Base-by-base conservation (phyloP, 352 stramenopile species). In the Pythium folliculosum region DNA sequence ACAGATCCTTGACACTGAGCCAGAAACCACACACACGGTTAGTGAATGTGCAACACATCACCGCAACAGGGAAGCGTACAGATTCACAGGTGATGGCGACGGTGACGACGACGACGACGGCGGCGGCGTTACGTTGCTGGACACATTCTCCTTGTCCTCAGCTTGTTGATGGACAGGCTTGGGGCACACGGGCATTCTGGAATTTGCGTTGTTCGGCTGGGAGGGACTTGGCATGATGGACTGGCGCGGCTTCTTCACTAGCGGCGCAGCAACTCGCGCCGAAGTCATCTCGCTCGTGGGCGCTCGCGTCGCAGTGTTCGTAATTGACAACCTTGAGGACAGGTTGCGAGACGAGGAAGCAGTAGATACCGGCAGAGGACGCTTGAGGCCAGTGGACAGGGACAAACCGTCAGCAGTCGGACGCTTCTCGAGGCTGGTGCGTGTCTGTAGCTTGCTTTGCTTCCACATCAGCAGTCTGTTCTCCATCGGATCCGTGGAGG, bases 1-100 rank as follows among this genome's bases (percentile, higher is more conserved):
- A 71, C 22, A 69, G 38, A 16, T 86, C 72, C 21, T 72, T 63
- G 2, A 69, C 16, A 17, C 66, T 72, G 43, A 22, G 38, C 5
- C 38, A 44, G 52, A 49, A 43, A 19, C n/a, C 9, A 37, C 32
- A 37, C 32, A 44, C 9, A 14, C 38, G 14, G 38, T 44, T 44
- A 37, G n/a, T 12, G 35, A 40, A 44, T 17, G 14, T 19, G 8
- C 38, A 40, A 40, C 6, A 6, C 35, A 40, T 14, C 12, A 17
- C 38, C 38, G 6, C 2, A 3, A 17, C 8, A 13, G 9, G 2
- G 12, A 16, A 3, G 60, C 64, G 38, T 58, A 71, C 65, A 67
- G 14, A 21, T 63, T 19, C 8, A 50, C 47, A 17, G 60, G 23
- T 8, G 58, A 47, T 17, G 19, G 12, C 0, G 17, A 4, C 17